phyloP scores from a whole-genome alignment of 768 basidiomycete genomes.

The Wakefieldia striispora region DNA sequence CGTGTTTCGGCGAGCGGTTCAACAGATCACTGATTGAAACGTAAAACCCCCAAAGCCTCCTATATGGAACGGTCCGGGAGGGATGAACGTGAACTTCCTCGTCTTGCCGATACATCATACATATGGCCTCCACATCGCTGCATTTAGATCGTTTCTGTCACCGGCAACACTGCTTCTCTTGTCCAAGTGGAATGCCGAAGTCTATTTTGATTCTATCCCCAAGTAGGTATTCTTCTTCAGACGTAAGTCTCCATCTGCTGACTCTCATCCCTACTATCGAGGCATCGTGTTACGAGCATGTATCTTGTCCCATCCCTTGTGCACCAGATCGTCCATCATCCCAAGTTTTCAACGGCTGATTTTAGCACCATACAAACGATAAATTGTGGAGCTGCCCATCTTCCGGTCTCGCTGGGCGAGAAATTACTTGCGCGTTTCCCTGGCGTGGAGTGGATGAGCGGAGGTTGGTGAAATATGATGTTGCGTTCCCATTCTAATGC shows the following conservation, averaged over 20 bases:
- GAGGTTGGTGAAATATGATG: slow-evolving; percentile 40
- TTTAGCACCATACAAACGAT: slow-evolving; percentile 47
- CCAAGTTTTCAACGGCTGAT: slow-evolving; percentile 43
- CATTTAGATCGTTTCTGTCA: too few species aligned
- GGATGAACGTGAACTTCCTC: slow-evolving; percentile 43
- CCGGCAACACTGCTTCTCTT: too few species aligned
- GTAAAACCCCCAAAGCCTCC: slow-evolving; percentile 32
- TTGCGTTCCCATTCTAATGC: background rate
- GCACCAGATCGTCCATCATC: slow-evolving; percentile 63
- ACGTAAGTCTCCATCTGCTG: background rate
- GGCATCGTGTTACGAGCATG: slow-evolving; percentile 53
- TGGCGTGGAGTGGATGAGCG: slow-evolving; percentile 32
- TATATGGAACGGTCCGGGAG: slow-evolving; percentile 40
- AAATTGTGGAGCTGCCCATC: slow-evolving; percentile 62
- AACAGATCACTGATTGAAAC: background rate
- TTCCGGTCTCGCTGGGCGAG: slow-evolving; percentile 52
- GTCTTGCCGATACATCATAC: too few species aligned
- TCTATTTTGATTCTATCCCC: too few species aligned
- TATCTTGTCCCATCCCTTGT: slow-evolving; percentile 60
- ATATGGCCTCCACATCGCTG: too few species aligned
- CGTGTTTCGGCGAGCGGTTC: slow-evolving; percentile 9
- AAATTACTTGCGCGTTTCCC: slow-evolving; percentile 41
- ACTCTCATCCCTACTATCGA: slow-evolving; percentile 23
- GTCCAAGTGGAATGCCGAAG: too few species aligned
- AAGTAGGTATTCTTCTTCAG: too few species aligned